Conservation (phyloP, 306 rosid genomes). For the Malus domestica region DNA sequence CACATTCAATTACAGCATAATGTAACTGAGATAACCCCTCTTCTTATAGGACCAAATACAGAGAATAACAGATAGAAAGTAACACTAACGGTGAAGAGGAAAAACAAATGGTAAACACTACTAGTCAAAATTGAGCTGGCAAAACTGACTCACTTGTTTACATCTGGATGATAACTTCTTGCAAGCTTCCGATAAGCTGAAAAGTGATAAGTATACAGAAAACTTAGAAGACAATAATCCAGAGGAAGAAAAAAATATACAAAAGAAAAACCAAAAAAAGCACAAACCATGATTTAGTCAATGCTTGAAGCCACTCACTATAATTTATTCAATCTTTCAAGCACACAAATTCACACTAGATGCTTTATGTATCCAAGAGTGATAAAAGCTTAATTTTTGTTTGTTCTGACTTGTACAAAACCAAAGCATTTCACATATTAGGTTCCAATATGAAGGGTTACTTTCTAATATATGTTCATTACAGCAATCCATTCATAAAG, state of each 20-base stretch:
- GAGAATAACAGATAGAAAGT: background rate
- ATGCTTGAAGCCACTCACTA: background rate
- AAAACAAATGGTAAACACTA: background rate
- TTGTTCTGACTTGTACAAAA: background rate
- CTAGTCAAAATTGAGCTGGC: background rate
- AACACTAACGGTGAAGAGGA: conserved; percentile 1
- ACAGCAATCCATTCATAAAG: background rate
- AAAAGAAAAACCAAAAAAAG: background rate
- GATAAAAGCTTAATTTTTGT: background rate
- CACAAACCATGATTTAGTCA: background rate
- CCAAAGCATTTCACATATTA: background rate
- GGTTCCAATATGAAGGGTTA: background rate
- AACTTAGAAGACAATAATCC: background rate
- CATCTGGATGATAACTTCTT: conserved; percentile 90
- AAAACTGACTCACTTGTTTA: conserved; percentile 72
- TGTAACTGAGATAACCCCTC: background rate
- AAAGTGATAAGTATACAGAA: conserved; percentile 16
- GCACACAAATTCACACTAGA: background rate
- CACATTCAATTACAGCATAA: background rate
- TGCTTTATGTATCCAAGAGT: background rate
- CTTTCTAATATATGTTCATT: background rate
- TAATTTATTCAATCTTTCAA: background rate
- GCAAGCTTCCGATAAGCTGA: conserved; percentile 98
- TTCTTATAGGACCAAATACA: background rate
- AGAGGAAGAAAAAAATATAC: background rate